phyloP scores from a whole-genome alignment of 805 yeast genomes.

The Candida methanosorbosa region DNA sequence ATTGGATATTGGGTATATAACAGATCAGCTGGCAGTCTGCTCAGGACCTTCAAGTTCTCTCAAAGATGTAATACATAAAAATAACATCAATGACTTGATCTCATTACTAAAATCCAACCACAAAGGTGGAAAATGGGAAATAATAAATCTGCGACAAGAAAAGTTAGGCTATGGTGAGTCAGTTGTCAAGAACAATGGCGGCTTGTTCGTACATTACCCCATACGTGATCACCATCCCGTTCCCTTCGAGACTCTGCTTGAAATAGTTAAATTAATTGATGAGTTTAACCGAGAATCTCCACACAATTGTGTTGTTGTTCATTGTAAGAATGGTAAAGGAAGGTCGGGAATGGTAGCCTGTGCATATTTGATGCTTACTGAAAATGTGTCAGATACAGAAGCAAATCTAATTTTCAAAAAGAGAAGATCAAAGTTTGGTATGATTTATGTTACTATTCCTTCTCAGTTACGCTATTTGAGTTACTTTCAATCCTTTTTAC shows the following conservation, averaged over 20 bases:
- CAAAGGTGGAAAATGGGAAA: constrained; percentile 49
- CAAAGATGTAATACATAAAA: no score
- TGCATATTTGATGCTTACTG: constrained; percentile 55
- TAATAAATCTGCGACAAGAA: constrained; percentile 68
- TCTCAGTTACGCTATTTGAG: constrained; percentile 62
- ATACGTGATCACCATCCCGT: constrained; percentile 79
- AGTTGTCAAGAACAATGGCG: constrained; percentile 27
- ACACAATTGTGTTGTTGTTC: constrained; percentile 49
- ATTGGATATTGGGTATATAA: constrained; percentile 61
- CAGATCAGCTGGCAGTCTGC: constrained; percentile 58
- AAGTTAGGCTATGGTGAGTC: constrained; percentile 25
- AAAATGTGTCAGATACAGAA: constrained; percentile 25
- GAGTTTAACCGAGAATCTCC: constrained; percentile 27
- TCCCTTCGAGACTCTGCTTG: constrained; percentile 42
- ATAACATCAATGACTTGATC: no score
- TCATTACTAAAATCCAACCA: constrained; percentile 39
- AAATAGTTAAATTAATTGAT: constrained; percentile 35
- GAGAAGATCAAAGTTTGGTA: no score
- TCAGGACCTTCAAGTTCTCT: no score
- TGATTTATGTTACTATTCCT: constrained; percentile 58
- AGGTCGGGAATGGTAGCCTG: constrained; percentile 73
- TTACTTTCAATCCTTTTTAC: constrained; percentile 30
- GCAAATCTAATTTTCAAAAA: constrained; percentile 47
- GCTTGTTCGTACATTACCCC: constrained; percentile 36
- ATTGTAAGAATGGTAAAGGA: constrained; percentile 91